Percentiles rank a stretch among this genome's conserved stretches.
These are phyloP conservation scores for Ganoderma boninense DNA, from an alignment of 1,284 basidiomycete species.

Conservation along the genomic window DNA sequence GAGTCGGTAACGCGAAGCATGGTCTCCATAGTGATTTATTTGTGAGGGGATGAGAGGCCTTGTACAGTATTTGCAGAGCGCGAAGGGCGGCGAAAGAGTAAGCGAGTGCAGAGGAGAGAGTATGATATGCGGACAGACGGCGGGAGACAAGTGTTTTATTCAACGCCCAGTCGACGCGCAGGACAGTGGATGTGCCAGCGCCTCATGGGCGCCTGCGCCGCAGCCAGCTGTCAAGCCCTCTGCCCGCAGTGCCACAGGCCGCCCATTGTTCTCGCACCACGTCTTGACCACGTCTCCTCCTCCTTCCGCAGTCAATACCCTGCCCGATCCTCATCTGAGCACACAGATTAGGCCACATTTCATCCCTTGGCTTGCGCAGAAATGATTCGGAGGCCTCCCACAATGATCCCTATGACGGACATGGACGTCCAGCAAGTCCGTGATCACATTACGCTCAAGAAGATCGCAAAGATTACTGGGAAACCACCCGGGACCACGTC, in stretches of 20 bases:
- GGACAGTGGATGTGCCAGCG: not conserved
- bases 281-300: slow-evolving; percentile 16
- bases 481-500: slow-evolving; percentile 16
- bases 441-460: slow-evolving; percentile 64
- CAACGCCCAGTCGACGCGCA: slow-evolving; percentile 14
- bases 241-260: slow-evolving; percentile 6
- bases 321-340: too few species aligned
- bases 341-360: not conserved
- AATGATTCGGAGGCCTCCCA: slow-evolving; percentile 82
- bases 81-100: slow-evolving; percentile 13
- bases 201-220: slow-evolving; percentile 26
- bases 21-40: slow-evolving; percentile 58
- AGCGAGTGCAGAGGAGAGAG: slow-evolving; percentile 22
- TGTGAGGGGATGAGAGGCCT: not conserved
- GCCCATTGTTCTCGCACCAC: slow-evolving; percentile 27
- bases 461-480: slow-evolving; percentile 46
- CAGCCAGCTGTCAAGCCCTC: slow-evolving; percentile 11
- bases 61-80: slow-evolving; percentile 16
- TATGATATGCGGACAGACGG: slow-evolving; percentile 16
- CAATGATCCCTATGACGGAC: slow-evolving; percentile 77
- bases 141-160: slow-evolving; percentile 20
- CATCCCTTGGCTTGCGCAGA: slow-evolving; percentile 1
- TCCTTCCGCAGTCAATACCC: slow-evolving; percentile 20
- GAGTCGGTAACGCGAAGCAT: slow-evolving; percentile 70
- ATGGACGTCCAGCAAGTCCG: slow-evolving; percentile 79